Percentiles rank a stretch among this genome's conserved stretches.
Evolutionary conservation across 192 early-diverging fungal species (phyloP).

Genomic region (Coemansia erecta): DNA sequence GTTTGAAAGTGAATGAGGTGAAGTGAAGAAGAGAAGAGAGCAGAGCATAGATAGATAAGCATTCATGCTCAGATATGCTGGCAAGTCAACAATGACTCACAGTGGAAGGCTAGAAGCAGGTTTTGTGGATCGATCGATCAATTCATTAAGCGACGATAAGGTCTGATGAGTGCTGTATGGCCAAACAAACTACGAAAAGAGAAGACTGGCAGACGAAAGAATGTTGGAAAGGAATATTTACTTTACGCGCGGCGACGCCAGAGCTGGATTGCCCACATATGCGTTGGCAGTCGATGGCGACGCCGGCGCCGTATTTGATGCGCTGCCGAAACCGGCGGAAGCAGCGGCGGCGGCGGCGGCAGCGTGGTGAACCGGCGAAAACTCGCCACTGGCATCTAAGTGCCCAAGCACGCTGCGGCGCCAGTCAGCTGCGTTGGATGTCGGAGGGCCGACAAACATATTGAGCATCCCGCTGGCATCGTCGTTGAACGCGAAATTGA

Average conservation of each 20-base stretch:
- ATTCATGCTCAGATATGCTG: too few relatives aligned
- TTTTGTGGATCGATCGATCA: background rate
- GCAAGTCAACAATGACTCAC: background rate
- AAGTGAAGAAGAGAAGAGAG: background rate
- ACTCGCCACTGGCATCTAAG: constrained; percentile 16
- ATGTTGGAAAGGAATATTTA: background rate
- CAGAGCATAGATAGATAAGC: background rate
- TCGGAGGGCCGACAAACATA: constrained; percentile 13
- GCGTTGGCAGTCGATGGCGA: constrained; percentile 16
- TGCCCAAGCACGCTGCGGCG: constrained; percentile 31
- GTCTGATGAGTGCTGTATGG: too few relatives aligned
- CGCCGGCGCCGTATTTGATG: background rate
- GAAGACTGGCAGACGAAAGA: too few relatives aligned
- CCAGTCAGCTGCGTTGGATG: constrained; percentile 25
- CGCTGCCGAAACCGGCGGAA: background rate
- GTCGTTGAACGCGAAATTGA: background rate
- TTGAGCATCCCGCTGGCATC: constrained; percentile 5
- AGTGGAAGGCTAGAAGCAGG: too few relatives aligned
- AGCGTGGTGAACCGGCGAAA: background rate
- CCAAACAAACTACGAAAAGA: background rate
- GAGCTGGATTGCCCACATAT: constrained; percentile 13
- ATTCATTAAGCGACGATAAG: too few relatives aligned
- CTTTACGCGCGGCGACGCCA: constrained; percentile 39
- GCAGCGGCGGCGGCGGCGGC: constrained; percentile 6
- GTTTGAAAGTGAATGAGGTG: too few relatives aligned